Evolutionary conservation across 2,329 filamentous ascomycete species (phyloP).

Genomic region (Chalaropsis ovoidea): DNA sequence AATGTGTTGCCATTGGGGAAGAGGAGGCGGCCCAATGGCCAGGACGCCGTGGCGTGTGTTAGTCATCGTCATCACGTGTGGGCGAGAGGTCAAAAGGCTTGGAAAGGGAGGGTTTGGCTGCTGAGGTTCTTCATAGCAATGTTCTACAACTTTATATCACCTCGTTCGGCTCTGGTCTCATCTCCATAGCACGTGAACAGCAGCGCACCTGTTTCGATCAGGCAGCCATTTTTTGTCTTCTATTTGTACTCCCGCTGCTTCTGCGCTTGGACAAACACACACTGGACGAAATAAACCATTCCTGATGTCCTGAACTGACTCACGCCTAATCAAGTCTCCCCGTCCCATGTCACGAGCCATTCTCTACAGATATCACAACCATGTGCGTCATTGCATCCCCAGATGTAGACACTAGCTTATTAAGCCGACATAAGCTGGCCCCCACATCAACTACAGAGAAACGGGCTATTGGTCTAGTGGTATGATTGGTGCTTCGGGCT

Average conservation of each 20-base stretch:
- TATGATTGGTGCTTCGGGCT: slow-evolving; percentile 25
- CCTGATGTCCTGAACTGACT: not conserved
- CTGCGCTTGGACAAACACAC: not conserved
- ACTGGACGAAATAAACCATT: not conserved
- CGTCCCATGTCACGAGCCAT: not conserved
- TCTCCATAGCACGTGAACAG: not conserved
- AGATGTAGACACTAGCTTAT: no score
- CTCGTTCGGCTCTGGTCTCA: not conserved
- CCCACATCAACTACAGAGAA: not conserved
- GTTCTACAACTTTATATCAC: not conserved
- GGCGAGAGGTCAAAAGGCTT: not conserved
- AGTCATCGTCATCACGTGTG: not conserved
- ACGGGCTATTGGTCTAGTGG: slow-evolving; percentile 27
- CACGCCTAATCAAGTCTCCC: not conserved
- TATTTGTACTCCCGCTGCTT: not conserved
- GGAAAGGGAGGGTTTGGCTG: not conserved
- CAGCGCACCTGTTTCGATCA: not conserved
- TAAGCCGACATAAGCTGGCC: no score
- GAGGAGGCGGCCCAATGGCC: slow-evolving; percentile 33
- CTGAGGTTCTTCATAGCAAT: not conserved
- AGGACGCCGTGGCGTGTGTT: slow-evolving; percentile 31
- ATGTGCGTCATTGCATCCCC: no score
- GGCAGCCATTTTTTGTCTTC: not conserved
- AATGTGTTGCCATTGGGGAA: slow-evolving; percentile 34
- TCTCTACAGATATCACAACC: not conserved